phyloP scores from a whole-genome alignment of 2,329 filamentous ascomycete species.

The Neonectria coccinea region DNA sequence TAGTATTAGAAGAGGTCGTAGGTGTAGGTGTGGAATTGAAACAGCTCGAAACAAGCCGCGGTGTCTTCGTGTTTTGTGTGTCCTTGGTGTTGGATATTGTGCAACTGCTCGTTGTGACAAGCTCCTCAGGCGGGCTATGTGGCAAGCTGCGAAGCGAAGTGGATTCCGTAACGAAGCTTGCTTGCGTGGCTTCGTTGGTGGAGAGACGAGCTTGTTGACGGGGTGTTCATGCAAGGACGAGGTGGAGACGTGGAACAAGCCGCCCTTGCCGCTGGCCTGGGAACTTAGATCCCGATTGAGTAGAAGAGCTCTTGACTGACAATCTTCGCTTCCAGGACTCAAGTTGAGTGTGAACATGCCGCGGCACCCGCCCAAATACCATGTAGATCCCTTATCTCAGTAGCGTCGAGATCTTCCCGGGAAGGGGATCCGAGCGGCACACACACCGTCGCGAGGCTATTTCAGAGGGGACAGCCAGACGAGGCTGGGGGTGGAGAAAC shows the following conservation, averaged over 20 bases:
- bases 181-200: constrained; percentile 22
- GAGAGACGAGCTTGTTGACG: constrained; percentile 3
- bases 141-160: neutral
- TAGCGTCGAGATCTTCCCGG: constrained; percentile 8
- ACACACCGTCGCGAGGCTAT: constrained; percentile 2
- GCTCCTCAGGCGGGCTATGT: neutral
- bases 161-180: neutral
- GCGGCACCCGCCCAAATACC: neutral
- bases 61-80: neutral
- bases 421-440: constrained; percentile 9
- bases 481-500: neutral
- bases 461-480: no score
- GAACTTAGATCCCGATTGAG: neutral
- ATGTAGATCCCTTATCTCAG: neutral
- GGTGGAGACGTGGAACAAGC: neutral
- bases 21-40: constrained; percentile 43
- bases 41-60: constrained; percentile 35
- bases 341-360: neutral
- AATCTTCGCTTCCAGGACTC: neutral
- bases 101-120: no score
- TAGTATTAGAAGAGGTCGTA: constrained; percentile 47
- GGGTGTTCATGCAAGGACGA: constrained; percentile 14
- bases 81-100: neutral
- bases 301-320: neutral
- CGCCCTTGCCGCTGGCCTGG: constrained; percentile 3